A percentile compares a stretch with the other conserved stretches of the same genome.
phyloP scores from a whole-genome alignment of 2,329 filamentous ascomycete genomes.

The Epichloe scottii region DNA sequence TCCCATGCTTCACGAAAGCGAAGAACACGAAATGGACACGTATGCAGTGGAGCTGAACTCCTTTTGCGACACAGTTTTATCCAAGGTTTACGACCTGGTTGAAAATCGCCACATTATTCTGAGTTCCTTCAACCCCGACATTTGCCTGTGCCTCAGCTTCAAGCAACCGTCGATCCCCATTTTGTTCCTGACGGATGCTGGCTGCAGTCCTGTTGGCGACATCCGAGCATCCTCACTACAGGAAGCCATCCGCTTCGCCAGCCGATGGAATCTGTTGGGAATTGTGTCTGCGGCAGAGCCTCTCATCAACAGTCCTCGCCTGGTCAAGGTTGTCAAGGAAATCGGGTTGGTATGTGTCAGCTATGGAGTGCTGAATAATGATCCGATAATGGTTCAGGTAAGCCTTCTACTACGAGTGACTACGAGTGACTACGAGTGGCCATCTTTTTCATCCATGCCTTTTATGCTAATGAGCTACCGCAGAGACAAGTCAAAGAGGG shows the following conservation, averaged over 20 bases:
- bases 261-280: conserved; percentile 85
- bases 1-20: conserved; percentile 90
- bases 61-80: conserved; percentile 87
- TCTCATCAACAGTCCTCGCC: conserved; percentile 73
- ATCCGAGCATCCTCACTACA: conserved; percentile 84
- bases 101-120: conserved; percentile 87
- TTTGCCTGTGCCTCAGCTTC: conserved; percentile 86
- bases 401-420: background rate
- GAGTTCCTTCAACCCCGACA: conserved; percentile 93
- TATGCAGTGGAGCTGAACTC: conserved; percentile 93
- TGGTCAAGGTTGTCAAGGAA: conserved; percentile 90
- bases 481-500: conserved; percentile 85
- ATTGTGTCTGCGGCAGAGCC: conserved; percentile 84
- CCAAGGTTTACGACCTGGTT: conserved; percentile 78
- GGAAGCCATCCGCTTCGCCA: conserved; percentile 89
- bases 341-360: conserved; percentile 87
- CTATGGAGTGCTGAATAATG: conserved; percentile 86
- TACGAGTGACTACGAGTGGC: background rate
- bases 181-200: conserved; percentile 85
- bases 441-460: background rate
- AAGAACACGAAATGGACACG: conserved; percentile 92
- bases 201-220: conserved; percentile 69
- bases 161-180: conserved; percentile 97
- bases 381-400: conserved; percentile 74
- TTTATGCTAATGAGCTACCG: conserved; percentile 8